Percentiles rank a stretch among this genome's conserved stretches.
Evolutionary conservation across 768 basidiomycete species (phyloP).

Genomic region (Lyophyllum shimeji): DNA sequence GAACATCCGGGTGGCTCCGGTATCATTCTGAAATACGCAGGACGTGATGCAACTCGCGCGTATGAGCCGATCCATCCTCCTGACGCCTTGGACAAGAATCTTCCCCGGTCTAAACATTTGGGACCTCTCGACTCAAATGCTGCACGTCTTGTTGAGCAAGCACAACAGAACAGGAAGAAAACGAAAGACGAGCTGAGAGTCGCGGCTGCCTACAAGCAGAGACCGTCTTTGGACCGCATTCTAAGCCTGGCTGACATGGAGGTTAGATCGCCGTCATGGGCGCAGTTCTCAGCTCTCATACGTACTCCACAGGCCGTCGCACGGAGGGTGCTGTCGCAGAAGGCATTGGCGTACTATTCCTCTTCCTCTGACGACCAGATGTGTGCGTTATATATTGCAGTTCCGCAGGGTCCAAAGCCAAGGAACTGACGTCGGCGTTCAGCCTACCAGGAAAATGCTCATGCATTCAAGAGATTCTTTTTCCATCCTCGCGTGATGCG

Average conservation of each 20-base stretch:
- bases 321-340: constrained; percentile 65
- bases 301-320: constrained; percentile 57
- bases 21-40: constrained; percentile 83
- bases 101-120: constrained; percentile 70
- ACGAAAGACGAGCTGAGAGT: constrained; percentile 74
- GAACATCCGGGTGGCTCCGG: constrained; percentile 81
- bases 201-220: constrained; percentile 54
- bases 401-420: constrained; percentile 1
- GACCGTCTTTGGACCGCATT: constrained; percentile 68
- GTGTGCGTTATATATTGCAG: constrained; percentile 42
- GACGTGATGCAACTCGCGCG: constrained; percentile 76
- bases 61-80: constrained; percentile 86
- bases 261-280: constrained; percentile 35
- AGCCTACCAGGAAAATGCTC: constrained; percentile 70
- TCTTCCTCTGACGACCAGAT: constrained; percentile 87
- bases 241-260: constrained; percentile 83
- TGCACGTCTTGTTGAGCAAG: constrained; percentile 33
- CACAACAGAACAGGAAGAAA: constrained; percentile 41
- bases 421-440: constrained; percentile 15
- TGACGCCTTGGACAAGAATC: constrained; percentile 71
- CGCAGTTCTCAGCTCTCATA: background rate
- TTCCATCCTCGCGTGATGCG: constrained; percentile 84
- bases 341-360: constrained; percentile 81
- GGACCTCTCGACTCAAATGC: constrained; percentile 59
- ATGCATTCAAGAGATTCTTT: constrained; percentile 84